A percentile compares a stretch with the other conserved stretches of the same genome.
Evolutionary conservation across 164 flowering plant species (phyloP).

Genomic region (Paratinospora sagittata): DNA sequence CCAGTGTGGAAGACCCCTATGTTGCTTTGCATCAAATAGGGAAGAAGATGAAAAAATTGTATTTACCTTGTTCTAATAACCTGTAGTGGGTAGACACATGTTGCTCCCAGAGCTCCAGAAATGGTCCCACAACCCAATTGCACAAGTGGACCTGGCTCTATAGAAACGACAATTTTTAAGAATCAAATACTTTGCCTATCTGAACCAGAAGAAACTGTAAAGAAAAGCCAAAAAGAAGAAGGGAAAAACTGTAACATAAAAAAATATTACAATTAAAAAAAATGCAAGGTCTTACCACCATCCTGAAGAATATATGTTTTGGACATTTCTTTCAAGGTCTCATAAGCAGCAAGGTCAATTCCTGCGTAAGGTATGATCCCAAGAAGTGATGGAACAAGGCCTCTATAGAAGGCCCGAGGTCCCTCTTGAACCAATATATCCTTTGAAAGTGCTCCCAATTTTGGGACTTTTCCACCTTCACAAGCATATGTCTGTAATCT

Average conservation of each 20-base stretch:
- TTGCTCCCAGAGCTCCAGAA: conserved; percentile 95
- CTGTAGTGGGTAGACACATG: conserved; percentile 96
- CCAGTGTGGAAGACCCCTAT: not conserved
- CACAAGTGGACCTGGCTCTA: conserved; percentile 73
- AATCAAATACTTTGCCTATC: not conserved
- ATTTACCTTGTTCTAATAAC: conserved; percentile 88
- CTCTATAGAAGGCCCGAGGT: conserved; percentile 83
- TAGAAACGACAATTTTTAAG: conserved; percentile 3
- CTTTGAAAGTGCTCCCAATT: conserved; percentile 46
- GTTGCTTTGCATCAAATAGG: too few relatives aligned
- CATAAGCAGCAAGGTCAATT: conserved; percentile 92
- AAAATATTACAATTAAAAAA: not conserved
- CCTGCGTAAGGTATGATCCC: conserved; percentile 97
- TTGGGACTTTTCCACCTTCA: conserved; percentile 66
- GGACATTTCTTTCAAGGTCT: conserved; percentile 90
- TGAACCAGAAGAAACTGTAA: not conserved
- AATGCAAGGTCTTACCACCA: conserved; percentile 37
- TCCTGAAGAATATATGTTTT: conserved; percentile 62
- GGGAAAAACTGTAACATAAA: not conserved
- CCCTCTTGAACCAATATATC: conserved; percentile 93
- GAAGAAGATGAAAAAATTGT: not conserved
- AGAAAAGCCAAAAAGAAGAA: not conserved
- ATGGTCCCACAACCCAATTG: conserved; percentile 91
- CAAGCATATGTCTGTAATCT: conserved; percentile 67
- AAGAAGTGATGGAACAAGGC: conserved; percentile 84